Conservation (phyloP, 805 yeast species). For the Wickerhamiella cacticola region DNA sequence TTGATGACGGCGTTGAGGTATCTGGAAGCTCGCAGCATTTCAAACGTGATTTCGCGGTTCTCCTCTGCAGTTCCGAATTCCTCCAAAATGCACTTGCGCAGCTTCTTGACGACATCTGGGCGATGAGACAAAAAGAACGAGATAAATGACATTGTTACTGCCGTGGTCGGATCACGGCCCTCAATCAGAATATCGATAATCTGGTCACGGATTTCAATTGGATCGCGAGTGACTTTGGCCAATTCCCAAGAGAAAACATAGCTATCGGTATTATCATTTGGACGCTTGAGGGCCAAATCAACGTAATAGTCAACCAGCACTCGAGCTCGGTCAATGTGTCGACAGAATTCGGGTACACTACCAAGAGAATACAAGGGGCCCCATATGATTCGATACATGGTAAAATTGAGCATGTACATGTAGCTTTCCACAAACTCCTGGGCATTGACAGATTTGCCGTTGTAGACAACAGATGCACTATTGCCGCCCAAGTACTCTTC, state of each 20-base stretch:
- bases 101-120: constrained; percentile 29
- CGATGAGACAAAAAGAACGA: constrained; percentile 33
- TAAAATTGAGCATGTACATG: constrained; percentile 18
- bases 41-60: constrained; percentile 30
- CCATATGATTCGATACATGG: constrained; percentile 17
- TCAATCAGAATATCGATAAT: constrained; percentile 35
- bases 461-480: constrained; percentile 10
- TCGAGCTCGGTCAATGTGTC: constrained; percentile 26
- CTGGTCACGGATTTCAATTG: constrained; percentile 35
- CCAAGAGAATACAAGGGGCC: constrained; percentile 20
- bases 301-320: constrained; percentile 34
- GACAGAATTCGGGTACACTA: constrained; percentile 25
- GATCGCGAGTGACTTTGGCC: constrained; percentile 35
- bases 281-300: constrained; percentile 28
- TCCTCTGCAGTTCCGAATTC: constrained; percentile 17
- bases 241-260: constrained; percentile 36
- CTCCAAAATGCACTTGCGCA: constrained; percentile 24
- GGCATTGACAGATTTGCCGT: constrained; percentile 15
- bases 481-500: constrained; percentile 3
- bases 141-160: constrained; percentile 34
- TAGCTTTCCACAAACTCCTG: constrained; percentile 22
- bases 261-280: constrained; percentile 7
- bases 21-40: constrained; percentile 34
- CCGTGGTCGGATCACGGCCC: constrained; percentile 40
- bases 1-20: constrained; percentile 35